Base-by-base conservation (phyloP, 2,329 filamentous ascomycete species). In the Blastomyces gilchristii region DNA sequence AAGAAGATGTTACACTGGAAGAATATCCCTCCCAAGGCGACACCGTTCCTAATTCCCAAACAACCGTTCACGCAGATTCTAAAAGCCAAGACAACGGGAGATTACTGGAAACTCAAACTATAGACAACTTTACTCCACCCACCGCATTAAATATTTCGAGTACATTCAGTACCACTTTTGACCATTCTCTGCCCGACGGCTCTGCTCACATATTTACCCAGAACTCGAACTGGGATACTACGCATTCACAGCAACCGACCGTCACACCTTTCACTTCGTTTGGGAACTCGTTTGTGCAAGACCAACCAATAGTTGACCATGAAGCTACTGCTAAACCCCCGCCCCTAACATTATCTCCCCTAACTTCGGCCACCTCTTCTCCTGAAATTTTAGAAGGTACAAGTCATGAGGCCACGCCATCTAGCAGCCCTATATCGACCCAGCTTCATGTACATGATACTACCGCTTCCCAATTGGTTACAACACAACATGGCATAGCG, bases 281-380 rank as follows among this genome's bases (percentile, higher is more conserved):
- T 47, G 58, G 41, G 5, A 49, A 59, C 18, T 49, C 58, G 16
- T 59, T 59, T 49, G 58, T 49, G 3, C 56, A 58, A 18, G 58
- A 59, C 18, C 25, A 31, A 9, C 16, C 41, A 7, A 2, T 49
- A n/a, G 41, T 47, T 12, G 47, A 47, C 28, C 25, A 63, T 50
- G 41, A 57, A 22, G 45, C 70, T 34, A 73, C 68, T 28, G 70
- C 74, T 31, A 76, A 76, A 12, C 72, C 72, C 16, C 68, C 78
- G 25, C 68, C 71, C 37, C 77, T 75, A 18, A 67, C 77, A 45
- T 69, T 73, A 47, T 78, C 77, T 28, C 72, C 75, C 12, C 74
- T 73, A 7, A 70, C 77, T 45, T 73, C 76, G 12, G 67, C 74
- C 52, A 73, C 77, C 7, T 78, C 76, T 31, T 75, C 77, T 16